Conservation (phyloP, 257 asterid species). For the Orobanche coerulescens region DNA sequence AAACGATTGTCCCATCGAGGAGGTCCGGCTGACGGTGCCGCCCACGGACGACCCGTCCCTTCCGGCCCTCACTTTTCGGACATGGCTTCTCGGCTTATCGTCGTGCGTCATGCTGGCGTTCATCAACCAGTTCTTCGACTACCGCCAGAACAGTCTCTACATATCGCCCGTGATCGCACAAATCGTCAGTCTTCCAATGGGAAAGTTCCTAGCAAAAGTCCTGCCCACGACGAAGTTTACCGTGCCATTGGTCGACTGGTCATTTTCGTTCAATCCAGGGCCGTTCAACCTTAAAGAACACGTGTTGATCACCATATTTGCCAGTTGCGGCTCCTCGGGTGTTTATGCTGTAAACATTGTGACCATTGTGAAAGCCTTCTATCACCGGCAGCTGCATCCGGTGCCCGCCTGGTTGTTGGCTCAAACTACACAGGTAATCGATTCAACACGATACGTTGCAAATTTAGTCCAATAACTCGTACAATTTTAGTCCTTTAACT, state of each 20-base stretch:
- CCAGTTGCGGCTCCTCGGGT: constrained; percentile 39
- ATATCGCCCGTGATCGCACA: constrained; percentile 38
- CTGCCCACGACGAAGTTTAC: constrained; percentile 31
- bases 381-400: constrained; percentile 37
- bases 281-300: constrained; percentile 63
- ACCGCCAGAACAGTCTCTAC: constrained; percentile 35
- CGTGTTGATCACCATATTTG: constrained; percentile 59
- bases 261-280: constrained; percentile 55
- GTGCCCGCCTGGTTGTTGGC: constrained; percentile 42
- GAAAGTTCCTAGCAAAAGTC: constrained; percentile 42
- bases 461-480: too few relatives aligned
- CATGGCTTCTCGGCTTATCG: constrained; percentile 52
- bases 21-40: constrained; percentile 59
- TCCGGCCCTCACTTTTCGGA: constrained; percentile 45
- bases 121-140: constrained; percentile 47
- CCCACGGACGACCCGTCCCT: constrained; percentile 39
- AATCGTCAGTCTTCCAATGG: constrained; percentile 49
- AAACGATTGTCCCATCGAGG: constrained; percentile 50
- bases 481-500: too few relatives aligned
- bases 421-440: constrained; percentile 54
- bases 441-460: too few relatives aligned
- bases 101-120: constrained; percentile 44
- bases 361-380: constrained; percentile 45
- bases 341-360: constrained; percentile 50
- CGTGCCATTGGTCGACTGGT: constrained; percentile 35